These are phyloP conservation scores for Colletotrichum sp. DNA, from an alignment of 2,329 filamentous ascomycete species.

Conservation along the genomic window DNA sequence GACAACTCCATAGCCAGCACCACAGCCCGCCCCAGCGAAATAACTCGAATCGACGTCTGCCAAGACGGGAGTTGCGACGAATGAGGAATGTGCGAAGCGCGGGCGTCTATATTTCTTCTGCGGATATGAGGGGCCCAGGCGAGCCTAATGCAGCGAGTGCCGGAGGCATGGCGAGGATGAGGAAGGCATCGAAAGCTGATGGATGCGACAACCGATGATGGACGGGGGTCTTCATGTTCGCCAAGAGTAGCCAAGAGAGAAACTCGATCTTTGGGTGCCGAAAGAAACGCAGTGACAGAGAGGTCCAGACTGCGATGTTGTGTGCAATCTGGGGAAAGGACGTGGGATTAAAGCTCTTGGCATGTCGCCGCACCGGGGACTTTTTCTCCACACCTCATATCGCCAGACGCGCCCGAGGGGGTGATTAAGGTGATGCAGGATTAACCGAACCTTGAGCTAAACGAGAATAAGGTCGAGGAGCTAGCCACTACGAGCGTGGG, in stretches of 20 bases:
- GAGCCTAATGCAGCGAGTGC: background rate
- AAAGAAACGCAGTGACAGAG: background rate
- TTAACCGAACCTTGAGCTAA: background rate
- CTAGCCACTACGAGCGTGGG: background rate
- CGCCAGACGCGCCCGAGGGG: background rate
- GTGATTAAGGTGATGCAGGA: background rate
- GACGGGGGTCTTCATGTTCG: background rate
- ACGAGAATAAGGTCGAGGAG: background rate
- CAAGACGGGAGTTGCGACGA: background rate
- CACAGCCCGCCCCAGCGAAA: background rate
- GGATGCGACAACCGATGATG: background rate
- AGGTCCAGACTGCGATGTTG: background rate
- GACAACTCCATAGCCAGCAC: background rate
- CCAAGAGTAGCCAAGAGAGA: background rate
- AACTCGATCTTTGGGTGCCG: background rate
- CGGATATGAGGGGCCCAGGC: background rate
- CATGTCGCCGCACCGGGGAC: background rate
- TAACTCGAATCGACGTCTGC: background rate
- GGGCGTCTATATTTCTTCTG: background rate
- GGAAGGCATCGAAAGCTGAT: background rate
- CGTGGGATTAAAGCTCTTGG: constrained; percentile 13
- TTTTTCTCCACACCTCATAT: background rate
- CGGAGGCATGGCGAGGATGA: background rate
- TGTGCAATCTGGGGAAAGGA: constrained; percentile 4
- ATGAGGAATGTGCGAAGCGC: background rate